These are phyloP conservation scores for Penicillium arizonense DNA, from an alignment of 495 filamentous ascomycete species.

Conservation along the genomic window DNA sequence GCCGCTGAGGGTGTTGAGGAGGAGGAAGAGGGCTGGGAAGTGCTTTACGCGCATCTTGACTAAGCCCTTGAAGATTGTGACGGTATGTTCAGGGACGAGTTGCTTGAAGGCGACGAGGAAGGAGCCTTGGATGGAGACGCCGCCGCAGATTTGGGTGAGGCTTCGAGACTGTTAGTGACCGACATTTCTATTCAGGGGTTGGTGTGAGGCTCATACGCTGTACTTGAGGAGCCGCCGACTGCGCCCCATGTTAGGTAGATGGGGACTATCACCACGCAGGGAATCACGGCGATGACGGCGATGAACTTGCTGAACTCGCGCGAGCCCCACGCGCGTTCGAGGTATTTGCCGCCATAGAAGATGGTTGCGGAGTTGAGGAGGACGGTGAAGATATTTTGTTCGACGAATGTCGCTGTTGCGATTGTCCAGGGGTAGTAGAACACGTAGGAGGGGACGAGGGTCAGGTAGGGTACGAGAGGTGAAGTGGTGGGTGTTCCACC, in stretches of 20 bases:
- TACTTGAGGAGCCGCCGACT: conserved; percentile 61
- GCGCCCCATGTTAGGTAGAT: conserved; percentile 71
- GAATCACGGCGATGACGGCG: conserved; percentile 69
- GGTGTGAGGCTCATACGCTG: conserved; percentile 59
- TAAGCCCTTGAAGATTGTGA: conserved; percentile 82
- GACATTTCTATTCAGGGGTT: conserved; percentile 14
- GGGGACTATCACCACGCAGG: conserved; percentile 72
- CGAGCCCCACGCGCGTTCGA: conserved; percentile 96
- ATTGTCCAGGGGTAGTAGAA: conserved; percentile 93
- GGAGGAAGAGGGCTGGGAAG: conserved; percentile 86
- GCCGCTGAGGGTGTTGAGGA: conserved; percentile 72
- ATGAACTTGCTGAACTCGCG: conserved; percentile 91
- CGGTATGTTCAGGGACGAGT: conserved; percentile 96
- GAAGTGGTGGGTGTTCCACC: conserved; percentile 36
- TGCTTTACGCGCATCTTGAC: conserved; percentile 90
- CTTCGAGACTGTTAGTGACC: conserved; percentile 44
- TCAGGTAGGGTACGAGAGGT: conserved; percentile 79
- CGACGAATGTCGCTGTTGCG: conserved; percentile 80
- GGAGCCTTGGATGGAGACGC: conserved; percentile 82
- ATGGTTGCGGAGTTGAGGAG: conserved; percentile 75
- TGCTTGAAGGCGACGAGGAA: conserved; percentile 99
- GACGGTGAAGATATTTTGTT: conserved; percentile 89
- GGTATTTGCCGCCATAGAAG: conserved; percentile 91
- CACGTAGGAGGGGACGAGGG: conserved; percentile 77
- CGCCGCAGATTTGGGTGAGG: conserved; percentile 78